Evolutionary conservation across 2,329 filamentous ascomycete species (phyloP).

Genomic region (Whalleya microplaca): DNA sequence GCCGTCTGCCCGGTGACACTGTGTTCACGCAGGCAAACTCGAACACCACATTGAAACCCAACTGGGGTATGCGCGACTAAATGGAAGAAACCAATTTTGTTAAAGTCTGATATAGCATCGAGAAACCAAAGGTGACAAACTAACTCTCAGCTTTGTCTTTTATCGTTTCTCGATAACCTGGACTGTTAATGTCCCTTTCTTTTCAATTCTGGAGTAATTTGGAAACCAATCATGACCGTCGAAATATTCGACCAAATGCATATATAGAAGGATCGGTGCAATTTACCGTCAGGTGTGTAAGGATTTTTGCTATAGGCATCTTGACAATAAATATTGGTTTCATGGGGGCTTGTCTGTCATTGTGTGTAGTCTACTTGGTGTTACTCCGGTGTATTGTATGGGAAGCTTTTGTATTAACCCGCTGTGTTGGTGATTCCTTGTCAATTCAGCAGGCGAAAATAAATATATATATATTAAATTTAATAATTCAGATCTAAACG

Average conservation of each 20-base stretch:
- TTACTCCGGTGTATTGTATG: not conserved
- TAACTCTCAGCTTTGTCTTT: constrained; percentile 21
- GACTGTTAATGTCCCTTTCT: constrained; percentile 25
- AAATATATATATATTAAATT: not conserved
- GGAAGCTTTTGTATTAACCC: not conserved
- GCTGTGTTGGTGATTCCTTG: not conserved
- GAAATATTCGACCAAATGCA: constrained; percentile 23
- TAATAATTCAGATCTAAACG: no score
- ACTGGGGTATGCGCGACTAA: constrained; percentile 58
- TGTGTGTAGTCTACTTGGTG: not conserved
- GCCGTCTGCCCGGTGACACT: constrained; percentile 77
- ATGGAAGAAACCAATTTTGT: not conserved
- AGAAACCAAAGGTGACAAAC: constrained; percentile 5
- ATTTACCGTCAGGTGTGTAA: constrained; percentile 18
- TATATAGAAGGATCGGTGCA: constrained; percentile 27
- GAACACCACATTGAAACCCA: constrained; percentile 61
- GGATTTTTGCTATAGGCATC: constrained; percentile 17
- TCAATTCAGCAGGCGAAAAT: not conserved
- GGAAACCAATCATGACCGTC: constrained; percentile 25
- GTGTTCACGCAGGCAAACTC: constrained; percentile 78
- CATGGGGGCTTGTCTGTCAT: not conserved
- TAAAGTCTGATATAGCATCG: constrained; percentile 5
- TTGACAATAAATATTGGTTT: constrained; percentile 22
- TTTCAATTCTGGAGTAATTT: constrained; percentile 22
- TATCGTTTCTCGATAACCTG: constrained; percentile 20